These are phyloP conservation scores for Neopestalotiopsis sp. DNA, from an alignment of 2,329 filamentous ascomycete genomes.

Conservation along the genomic window DNA sequence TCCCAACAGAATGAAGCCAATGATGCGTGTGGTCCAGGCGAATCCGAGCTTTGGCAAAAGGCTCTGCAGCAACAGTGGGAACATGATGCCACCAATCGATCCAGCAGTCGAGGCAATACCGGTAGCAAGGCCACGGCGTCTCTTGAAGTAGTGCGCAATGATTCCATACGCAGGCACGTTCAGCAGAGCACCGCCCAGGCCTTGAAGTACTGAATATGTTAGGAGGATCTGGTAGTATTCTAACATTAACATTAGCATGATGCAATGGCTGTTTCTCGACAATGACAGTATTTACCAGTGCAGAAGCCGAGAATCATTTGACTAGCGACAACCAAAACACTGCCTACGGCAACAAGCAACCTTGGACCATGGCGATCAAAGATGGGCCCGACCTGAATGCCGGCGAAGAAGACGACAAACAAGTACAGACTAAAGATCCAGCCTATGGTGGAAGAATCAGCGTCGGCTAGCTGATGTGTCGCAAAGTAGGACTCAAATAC, in stretches of 20 bases:
- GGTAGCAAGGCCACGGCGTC: conserved; percentile 76
- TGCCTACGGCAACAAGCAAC: conserved; percentile 12
- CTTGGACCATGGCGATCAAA: conserved; percentile 16
- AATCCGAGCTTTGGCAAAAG: conserved; percentile 55
- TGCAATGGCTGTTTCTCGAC: neutral
- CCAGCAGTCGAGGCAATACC: conserved; percentile 81
- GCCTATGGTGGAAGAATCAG: conserved; percentile 72
- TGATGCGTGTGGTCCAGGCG: conserved; percentile 54
- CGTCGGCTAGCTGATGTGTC: conserved; percentile 71
- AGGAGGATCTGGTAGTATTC: conserved; percentile 23
- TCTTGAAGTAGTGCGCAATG: conserved; percentile 71
- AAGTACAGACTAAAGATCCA: conserved; percentile 88
- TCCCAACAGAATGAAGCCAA: conserved; percentile 55
- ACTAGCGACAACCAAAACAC: conserved; percentile 19
- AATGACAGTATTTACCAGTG: neutral
- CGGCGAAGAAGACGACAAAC: conserved; percentile 82
- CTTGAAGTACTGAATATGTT: conserved; percentile 21
- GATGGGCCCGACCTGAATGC: conserved; percentile 72
- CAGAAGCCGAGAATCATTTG: conserved; percentile 22
- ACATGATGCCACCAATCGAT: conserved; percentile 71
- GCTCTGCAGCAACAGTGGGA: conserved; percentile 54
- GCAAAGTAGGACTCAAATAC: conserved; percentile 80
- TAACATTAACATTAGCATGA: conserved; percentile 4
- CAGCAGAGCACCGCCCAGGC: conserved; percentile 22
- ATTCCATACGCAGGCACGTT: conserved; percentile 23